Conservation (phyloP, 192 early-diverging fungal species). For the Coemansia sp. region DNA sequence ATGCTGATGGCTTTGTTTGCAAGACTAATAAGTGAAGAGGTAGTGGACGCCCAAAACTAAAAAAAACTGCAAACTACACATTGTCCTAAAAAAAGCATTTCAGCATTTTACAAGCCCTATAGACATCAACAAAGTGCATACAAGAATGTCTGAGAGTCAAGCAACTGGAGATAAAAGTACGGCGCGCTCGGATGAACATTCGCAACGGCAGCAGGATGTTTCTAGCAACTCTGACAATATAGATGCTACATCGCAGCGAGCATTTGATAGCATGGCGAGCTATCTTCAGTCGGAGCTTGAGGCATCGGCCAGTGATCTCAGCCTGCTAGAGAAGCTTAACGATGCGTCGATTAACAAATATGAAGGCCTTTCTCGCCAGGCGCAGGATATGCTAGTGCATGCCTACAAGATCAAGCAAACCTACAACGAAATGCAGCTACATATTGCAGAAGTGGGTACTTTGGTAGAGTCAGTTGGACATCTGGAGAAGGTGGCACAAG, state of each 20-base stretch:
- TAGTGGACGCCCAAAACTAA: no score
- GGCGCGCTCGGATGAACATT: neutral
- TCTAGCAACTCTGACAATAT: slow-evolving; percentile 6
- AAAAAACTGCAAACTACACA: no score
- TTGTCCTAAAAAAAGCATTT: no score
- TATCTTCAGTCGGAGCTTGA: slow-evolving; percentile 50
- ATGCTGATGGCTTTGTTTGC: no score
- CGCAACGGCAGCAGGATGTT: neutral
- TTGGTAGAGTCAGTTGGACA: slow-evolving; percentile 33
- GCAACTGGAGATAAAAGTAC: neutral
- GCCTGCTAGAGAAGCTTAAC: slow-evolving; percentile 46
- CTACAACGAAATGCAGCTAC: slow-evolving; percentile 48
- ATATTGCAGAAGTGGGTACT: slow-evolving; percentile 35
- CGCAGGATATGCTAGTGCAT: slow-evolving; percentile 53
- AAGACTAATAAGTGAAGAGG: no score
- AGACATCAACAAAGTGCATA: no score
- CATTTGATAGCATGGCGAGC: slow-evolving; percentile 40
- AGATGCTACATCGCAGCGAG: slow-evolving; percentile 30
- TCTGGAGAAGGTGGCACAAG: slow-evolving; percentile 41
- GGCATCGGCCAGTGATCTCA: slow-evolving; percentile 35
- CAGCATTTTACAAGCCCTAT: no score
- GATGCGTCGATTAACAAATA: slow-evolving; percentile 50
- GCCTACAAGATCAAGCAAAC: slow-evolving; percentile 53
- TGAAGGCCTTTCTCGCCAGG: slow-evolving; percentile 49
- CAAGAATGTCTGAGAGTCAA: no score